Evolutionary conservation across 192 early-diverging fungal genomes (phyloP).

Genomic region (Umbelopsis sp.): DNA sequence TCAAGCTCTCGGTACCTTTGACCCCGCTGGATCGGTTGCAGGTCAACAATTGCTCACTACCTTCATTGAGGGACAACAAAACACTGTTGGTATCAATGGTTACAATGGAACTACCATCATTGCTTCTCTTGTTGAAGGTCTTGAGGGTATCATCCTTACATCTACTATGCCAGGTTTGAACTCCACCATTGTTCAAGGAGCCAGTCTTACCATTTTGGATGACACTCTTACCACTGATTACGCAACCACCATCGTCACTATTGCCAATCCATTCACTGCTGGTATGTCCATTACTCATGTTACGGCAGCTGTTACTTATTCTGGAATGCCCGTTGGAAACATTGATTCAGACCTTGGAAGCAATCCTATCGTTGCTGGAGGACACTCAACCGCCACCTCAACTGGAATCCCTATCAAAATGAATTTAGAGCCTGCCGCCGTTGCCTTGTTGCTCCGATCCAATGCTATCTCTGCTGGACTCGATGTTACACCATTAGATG

Average conservation of each 20-base stretch:
- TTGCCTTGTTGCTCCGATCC: constrained; percentile 46
- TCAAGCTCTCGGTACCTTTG: constrained; percentile 46
- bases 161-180: constrained; percentile 53
- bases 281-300: constrained; percentile 50
- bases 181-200: constrained; percentile 41
- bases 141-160: constrained; percentile 39
- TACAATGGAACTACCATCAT: constrained; percentile 45
- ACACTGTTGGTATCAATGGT: constrained; percentile 45
- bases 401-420: constrained; percentile 39
- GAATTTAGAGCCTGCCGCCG: constrained; percentile 52
- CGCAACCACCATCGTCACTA: constrained; percentile 46
- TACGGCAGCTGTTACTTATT: constrained; percentile 44
- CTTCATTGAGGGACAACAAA: constrained; percentile 50
- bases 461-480: constrained; percentile 46
- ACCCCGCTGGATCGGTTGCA: constrained; percentile 42
- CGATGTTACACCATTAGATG: constrained; percentile 47
- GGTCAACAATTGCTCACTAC: constrained; percentile 50
- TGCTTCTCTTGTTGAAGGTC: constrained; percentile 47
- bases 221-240: constrained; percentile 42
- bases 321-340: constrained; percentile 43
- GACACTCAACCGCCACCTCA: constrained; percentile 42
- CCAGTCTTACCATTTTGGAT: constrained; percentile 43
- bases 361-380: constrained; percentile 41
- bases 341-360: constrained; percentile 50
- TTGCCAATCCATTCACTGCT: constrained; percentile 58